These are phyloP conservation scores for Bocquillonia castaneifolia DNA, from an alignment of 441 rosid species.

Conservation along the genomic window DNA sequence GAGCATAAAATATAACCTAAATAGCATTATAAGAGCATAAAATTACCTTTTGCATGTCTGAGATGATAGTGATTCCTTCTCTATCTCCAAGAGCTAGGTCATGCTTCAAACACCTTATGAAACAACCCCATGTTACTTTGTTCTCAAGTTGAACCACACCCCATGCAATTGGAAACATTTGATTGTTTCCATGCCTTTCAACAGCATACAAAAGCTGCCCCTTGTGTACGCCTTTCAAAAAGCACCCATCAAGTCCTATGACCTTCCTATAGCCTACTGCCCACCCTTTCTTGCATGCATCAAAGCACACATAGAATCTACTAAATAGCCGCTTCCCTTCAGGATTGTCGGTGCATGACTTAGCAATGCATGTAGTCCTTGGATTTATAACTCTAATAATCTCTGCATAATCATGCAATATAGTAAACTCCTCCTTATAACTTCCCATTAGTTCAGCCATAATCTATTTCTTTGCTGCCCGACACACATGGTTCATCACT, in stretches of 20 bases:
- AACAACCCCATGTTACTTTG: background rate
- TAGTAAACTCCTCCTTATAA: background rate
- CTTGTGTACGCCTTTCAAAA: background rate
- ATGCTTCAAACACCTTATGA: background rate
- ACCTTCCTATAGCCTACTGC: background rate
- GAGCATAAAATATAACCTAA: background rate
- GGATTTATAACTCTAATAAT: background rate
- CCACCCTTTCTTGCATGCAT: background rate
- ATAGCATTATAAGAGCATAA: background rate
- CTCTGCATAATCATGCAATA: background rate
- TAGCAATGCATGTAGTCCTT: background rate
- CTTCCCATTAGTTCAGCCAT: background rate
- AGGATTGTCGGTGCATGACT: background rate
- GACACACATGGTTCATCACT: background rate
- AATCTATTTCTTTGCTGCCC: background rate
- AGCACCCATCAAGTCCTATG: background rate
- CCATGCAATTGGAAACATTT: no score
- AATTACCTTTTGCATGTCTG: background rate
- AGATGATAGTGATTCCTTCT: background rate
- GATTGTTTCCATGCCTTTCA: background rate
- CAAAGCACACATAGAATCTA: background rate
- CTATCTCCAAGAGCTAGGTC: background rate
- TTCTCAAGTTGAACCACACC: background rate
- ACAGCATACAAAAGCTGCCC: background rate
- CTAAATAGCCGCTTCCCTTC: background rate